Conservation (phyloP, 2,329 filamentous ascomycete genomes). For the Pseudogymnoascus pannorum region DNA sequence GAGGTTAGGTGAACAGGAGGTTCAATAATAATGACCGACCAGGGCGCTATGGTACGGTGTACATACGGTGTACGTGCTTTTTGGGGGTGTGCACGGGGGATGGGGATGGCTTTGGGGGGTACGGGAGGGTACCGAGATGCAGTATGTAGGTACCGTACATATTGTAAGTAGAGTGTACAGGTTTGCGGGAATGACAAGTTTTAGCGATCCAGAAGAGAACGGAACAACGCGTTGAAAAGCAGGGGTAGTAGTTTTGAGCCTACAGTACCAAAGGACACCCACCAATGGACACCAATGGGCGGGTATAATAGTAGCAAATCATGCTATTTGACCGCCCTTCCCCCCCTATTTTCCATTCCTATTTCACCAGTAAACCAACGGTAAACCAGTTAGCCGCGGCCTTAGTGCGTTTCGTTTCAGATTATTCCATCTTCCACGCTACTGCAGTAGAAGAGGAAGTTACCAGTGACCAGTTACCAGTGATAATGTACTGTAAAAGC, state of each 20-base stretch:
- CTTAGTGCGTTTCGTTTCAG: constrained; percentile 4
- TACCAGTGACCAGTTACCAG: no score
- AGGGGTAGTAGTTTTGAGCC: not conserved
- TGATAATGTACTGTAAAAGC: no score
- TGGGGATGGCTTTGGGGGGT: not conserved
- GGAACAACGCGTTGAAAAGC: not conserved
- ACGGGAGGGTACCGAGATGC: not conserved
- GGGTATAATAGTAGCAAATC: no score
- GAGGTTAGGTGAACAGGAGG: constrained; percentile 7
- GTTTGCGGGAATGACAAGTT: constrained; percentile 1
- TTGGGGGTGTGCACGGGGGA: not conserved
- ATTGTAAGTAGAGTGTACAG: no score
- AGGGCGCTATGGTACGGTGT: not conserved
- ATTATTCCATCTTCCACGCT: constrained; percentile 1
- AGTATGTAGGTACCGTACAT: not conserved
- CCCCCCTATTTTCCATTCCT: not conserved
- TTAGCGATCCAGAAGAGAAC: no score
- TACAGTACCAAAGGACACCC: no score
- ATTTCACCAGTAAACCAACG: not conserved
- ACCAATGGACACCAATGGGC: no score
- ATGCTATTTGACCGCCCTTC: not conserved
- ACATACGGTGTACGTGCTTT: not conserved
- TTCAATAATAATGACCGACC: constrained; percentile 4
- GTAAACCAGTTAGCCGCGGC: not conserved
- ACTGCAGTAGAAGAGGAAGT: not conserved